Evolutionary conservation across 257 asterid species (phyloP), one percentile per base, ranked within the genome.

Genomic region (Nicotiana noctiflora): DNA sequence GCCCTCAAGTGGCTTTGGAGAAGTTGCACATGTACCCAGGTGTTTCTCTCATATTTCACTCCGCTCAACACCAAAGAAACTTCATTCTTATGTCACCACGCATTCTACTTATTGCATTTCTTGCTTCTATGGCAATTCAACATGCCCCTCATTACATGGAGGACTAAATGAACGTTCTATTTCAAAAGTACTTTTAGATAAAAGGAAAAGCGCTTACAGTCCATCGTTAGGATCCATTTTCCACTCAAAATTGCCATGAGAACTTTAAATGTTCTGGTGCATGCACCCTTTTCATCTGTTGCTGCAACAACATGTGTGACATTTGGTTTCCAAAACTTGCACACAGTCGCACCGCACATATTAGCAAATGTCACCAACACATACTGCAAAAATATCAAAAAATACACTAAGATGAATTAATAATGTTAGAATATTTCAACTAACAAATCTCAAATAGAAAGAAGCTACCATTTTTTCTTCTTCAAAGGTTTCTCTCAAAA

Each of bases 191-290:
- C 6, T 23, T 49, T 74, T 74, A 74, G 18, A 74, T 74, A 8
- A 25, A 53, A 74, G 62, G 25, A 25, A 74, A 46, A 70, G 80
- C 72, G 81, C 98, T 90, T 88, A 95, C 99, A 95, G 40, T 90
- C 96, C 86, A 90, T 84, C 21, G 93, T 86, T 29, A 95, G 89
- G 83, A 93, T 81, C 98, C 99, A 95, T 86, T 82, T 92, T 75
- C 98, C 98, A 57, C 91, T 84, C 85, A 93, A 84, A 81, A 96
- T 91, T 2, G 93, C 98, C 98, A 96, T 91, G 81, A 96, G 97
- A 88, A 96, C 88, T 84, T 96, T 96, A 34, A 89, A 80, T 68
- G 98, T 93, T 87, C 97, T 88, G 57, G 92, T 89, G 85, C 93
- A 92, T 75, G 97, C 95, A 79, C 97, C 99, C 75, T 86, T 85